These are phyloP conservation scores for Phalaenopsis aphrodite DNA, from an alignment of 106 monocot genomes.

Conservation along the genomic window DNA sequence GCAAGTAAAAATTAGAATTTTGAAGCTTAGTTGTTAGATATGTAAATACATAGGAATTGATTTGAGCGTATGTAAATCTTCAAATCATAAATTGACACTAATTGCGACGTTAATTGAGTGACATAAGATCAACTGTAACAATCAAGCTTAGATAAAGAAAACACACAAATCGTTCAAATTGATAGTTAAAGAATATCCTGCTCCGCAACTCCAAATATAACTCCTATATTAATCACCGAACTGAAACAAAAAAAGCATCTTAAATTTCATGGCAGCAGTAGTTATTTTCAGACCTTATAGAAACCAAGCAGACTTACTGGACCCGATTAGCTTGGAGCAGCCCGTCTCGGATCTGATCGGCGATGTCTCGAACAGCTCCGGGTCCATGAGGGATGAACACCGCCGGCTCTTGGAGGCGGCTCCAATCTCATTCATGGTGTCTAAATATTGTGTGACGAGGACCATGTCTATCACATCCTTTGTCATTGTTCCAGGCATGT, in stretches of 20 bases:
- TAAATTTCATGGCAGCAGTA: no score
- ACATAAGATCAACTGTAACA: no score
- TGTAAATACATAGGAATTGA: no score
- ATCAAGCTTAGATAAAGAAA: no score
- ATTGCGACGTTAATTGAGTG: no score
- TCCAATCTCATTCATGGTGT: constrained; percentile 85
- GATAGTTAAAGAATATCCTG: no score
- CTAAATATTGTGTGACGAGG: constrained; percentile 55
- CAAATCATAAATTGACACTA: no score
- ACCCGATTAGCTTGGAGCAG: constrained; percentile 38
- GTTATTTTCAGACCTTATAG: background rate
- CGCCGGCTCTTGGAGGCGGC: constrained; percentile 45
- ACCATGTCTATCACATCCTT: constrained; percentile 85
- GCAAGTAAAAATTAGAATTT: no score
- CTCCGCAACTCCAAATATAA: background rate
- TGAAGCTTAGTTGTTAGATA: no score
- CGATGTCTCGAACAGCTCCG: constrained; percentile 60
- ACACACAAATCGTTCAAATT: no score
- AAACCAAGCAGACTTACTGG: background rate
- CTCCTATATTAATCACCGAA: background rate
- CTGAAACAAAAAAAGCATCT: no score
- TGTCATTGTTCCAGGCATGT: constrained; percentile 55
- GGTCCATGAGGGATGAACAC: constrained; percentile 81
- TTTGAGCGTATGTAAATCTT: no score
- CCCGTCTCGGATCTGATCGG: constrained; percentile 58